phyloP scores from a whole-genome alignment of 2,329 filamentous ascomycete genomes.

The Stemphylium beticola region DNA sequence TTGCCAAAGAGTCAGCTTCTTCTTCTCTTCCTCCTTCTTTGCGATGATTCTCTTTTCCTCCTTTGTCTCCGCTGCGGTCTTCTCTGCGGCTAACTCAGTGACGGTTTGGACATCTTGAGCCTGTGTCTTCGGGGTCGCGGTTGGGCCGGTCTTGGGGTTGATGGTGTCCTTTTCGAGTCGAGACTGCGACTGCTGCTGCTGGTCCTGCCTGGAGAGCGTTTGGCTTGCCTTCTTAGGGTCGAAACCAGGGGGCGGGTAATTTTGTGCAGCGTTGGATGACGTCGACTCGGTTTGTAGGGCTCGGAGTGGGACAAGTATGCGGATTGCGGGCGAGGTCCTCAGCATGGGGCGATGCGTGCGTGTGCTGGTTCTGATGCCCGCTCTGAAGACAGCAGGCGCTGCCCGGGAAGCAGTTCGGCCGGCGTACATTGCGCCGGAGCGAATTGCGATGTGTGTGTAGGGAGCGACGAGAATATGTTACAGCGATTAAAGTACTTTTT shows the following conservation, averaged over 20 bases:
- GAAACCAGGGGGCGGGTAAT: slow-evolving; percentile 84
- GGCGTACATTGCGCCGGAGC: slow-evolving; percentile 53
- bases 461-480: slow-evolving; percentile 16
- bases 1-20: slow-evolving; percentile 87
- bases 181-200: slow-evolving; percentile 34
- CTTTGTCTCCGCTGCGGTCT: slow-evolving; percentile 56
- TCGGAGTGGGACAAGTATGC: slow-evolving; percentile 62
- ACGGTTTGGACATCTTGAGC: slow-evolving; percentile 59
- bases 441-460: slow-evolving; percentile 19
- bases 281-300: slow-evolving; percentile 64
- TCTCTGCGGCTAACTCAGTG: slow-evolving; percentile 68
- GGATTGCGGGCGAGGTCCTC: slow-evolving; percentile 61
- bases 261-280: slow-evolving; percentile 54
- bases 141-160: slow-evolving; percentile 49
- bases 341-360: slow-evolving; percentile 53
- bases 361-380: slow-evolving; percentile 51
- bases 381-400: slow-evolving; percentile 55
- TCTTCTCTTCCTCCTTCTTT: slow-evolving; percentile 70
- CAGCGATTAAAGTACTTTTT: slow-evolving; percentile 11
- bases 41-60: slow-evolving; percentile 63
- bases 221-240: slow-evolving; percentile 90
- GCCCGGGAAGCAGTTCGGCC: slow-evolving; percentile 53
- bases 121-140: slow-evolving; percentile 54
- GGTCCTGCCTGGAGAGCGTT: slow-evolving; percentile 69
- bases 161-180: slow-evolving; percentile 41